Base-by-base conservation (phyloP, 495 filamentous ascomycete genomes). In the Cercophora sp. region DNA sequence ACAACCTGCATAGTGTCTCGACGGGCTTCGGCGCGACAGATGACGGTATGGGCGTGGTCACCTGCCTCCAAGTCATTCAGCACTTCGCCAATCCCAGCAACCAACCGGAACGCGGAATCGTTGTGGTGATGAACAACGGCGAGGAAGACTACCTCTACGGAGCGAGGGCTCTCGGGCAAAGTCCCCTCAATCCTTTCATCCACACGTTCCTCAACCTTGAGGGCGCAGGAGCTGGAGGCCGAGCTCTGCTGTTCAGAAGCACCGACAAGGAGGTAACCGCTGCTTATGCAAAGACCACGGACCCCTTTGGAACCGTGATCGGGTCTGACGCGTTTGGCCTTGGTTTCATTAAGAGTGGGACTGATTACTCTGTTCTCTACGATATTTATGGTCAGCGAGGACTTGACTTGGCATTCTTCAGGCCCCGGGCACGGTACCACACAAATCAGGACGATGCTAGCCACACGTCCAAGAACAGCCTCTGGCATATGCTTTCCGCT, bases 91-190 rank as follows among this genome's bases (percentile, higher is more conserved):
- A 80, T 6, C 73, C 81, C 4, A 85, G 78, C n/a, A 80, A 91
- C 61, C 84, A 79, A 57, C 89, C 89, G 2, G 85, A 84, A 56
- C 80, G 80, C 57, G 92, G 91, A 1, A 74, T 98, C 32, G 85
- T 98, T 19, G 81, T 86, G 22, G 72, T 98, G 35, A 75, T 98
- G 55, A 98, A 98, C 71, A 96, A 97, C 61, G 91, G 89, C 45
- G 93, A 98, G 70, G 93, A 98, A 70, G 90, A 97, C 64, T 93
- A 80, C 49, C 75, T 98, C 37, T 92, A 93, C 62, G 93, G 93
- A 4, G 90, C 93, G 32, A 80, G 85, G 54, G 90, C 84, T n/a
- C 94, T 91, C 54, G 81, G 85, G 23, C 82, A 88, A 44, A 87
- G 90, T 61, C 91, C 91, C 6, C 75, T 96, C 51, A 79, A 85